Evolutionary conservation across 495 filamentous ascomycete genomes (phyloP), one percentile per base, ranked within the genome.

Genomic region (Penicillium lividum): DNA sequence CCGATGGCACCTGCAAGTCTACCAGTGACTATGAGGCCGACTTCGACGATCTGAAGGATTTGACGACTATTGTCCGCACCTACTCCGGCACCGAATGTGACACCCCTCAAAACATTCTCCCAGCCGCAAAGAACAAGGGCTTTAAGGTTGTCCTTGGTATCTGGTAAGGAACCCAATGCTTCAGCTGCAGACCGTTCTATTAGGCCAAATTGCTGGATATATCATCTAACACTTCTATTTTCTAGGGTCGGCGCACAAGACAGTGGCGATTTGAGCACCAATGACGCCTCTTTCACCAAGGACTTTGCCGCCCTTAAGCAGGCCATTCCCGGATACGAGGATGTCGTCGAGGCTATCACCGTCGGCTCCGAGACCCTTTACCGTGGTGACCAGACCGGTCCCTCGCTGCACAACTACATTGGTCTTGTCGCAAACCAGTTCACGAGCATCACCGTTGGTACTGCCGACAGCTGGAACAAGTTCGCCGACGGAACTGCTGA

Each of bases 391-490:
- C 79, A 91, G 68, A 89, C 82, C 36, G 89, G 83, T 16, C 67
- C 74, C 8, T 68, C 85, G 59, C 84, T 93, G 40, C 69, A 85
- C 56, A 69, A 67, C 34, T 84, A 86, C 64, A 90, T 93, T 69
- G 69, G 83, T 49, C 78, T 83, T 44, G 80, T 89, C 29, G 81
- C 84, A 71, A 68, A 71, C 13, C 69, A 75, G 45, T 84, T 81
- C 65, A 81, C 69, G 46, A 72, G 64, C 29, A 71, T 86, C 61
- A 84, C 83, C 66, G 81, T 93, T 38, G 90, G 90, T 53, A 91
- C 87, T 18, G 90, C 89, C 5, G 90, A 93, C 75, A 84, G 80
- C 69, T 93, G 90, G 90, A 92, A 92, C 78, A 90, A 89, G 73
- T 87, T 81, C 65, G 80, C 82, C 40, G 88, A 92, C 68, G 88